These are phyloP conservation scores for Botrytis hyacinthi DNA, from an alignment of 2,329 filamentous ascomycete genomes.

Conservation along the genomic window DNA sequence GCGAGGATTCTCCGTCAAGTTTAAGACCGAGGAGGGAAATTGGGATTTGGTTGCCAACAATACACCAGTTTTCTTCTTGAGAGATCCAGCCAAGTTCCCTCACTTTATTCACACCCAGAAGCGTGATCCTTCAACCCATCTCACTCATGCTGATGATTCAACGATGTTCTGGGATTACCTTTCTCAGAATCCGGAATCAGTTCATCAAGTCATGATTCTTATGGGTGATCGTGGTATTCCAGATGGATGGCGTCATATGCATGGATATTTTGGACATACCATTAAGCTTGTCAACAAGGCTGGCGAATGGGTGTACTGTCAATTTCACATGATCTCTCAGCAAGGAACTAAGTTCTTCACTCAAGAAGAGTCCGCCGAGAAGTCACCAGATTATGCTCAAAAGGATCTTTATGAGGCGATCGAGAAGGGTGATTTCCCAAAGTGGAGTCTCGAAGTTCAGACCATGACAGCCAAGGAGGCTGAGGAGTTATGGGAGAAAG, in stretches of 20 bases:
- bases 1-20: constrained; percentile 70
- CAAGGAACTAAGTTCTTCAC: constrained; percentile 53
- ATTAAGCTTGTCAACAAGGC: constrained; percentile 55
- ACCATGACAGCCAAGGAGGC: constrained; percentile 51
- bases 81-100: constrained; percentile 71
- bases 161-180: constrained; percentile 41
- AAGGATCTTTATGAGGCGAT: constrained; percentile 56
- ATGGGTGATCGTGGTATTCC: constrained; percentile 58
- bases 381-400: constrained; percentile 50
- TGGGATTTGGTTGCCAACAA: constrained; percentile 72
- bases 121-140: constrained; percentile 66
- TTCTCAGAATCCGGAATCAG: constrained; percentile 49
- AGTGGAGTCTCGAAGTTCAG: constrained; percentile 55
- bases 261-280: constrained; percentile 55
- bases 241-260: constrained; percentile 52
- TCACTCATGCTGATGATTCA: constrained; percentile 58
- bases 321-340: constrained; percentile 53
- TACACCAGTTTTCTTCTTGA: constrained; percentile 72
- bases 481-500: constrained; percentile 43
- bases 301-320: constrained; percentile 53
- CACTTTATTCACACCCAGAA: constrained; percentile 74
- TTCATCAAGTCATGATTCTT: constrained; percentile 58
- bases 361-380: constrained; percentile 46
- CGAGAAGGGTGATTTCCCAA: constrained; percentile 50
- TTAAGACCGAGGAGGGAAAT: constrained; percentile 72